These are phyloP conservation scores for Alternaria gansuensis DNA, from an alignment of 2,329 filamentous ascomycete genomes.

Conservation along the genomic window DNA sequence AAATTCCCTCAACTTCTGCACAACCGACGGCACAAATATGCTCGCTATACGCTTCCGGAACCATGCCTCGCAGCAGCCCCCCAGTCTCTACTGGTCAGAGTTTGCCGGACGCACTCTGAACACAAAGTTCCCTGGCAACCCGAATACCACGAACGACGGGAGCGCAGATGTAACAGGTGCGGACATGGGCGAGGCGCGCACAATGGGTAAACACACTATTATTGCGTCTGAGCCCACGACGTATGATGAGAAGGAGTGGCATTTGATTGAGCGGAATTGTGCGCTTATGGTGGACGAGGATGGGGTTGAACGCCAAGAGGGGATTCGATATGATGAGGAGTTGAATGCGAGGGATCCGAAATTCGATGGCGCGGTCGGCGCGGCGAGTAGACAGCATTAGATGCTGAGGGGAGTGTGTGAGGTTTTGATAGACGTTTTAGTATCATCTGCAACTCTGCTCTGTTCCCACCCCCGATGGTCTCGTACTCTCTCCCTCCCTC, in stretches of 20 bases:
- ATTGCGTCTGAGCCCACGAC: conserved; percentile 65
- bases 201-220: conserved; percentile 63
- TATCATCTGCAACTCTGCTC: background rate
- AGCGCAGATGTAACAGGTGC: conserved; percentile 49
- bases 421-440: background rate
- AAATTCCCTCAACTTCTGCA: conserved; percentile 63
- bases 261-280: conserved; percentile 60
- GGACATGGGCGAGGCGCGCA: conserved; percentile 49
- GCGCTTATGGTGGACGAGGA: conserved; percentile 55
- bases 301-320: conserved; percentile 51
- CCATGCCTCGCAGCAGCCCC: conserved; percentile 61
- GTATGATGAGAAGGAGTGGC: conserved; percentile 62
- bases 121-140: conserved; percentile 61
- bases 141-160: conserved; percentile 52
- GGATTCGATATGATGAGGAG: conserved; percentile 49
- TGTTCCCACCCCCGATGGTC: background rate
- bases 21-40: conserved; percentile 61
- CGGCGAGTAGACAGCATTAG: background rate
- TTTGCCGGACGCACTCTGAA: conserved; percentile 63
- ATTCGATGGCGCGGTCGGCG: conserved; percentile 22
- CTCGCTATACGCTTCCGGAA: conserved; percentile 64
- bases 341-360: conserved; percentile 55
- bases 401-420: background rate
- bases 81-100: conserved; percentile 61
- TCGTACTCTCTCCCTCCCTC: background rate